Base-by-base conservation (phyloP, 345 rosid species). In the Hibiscus trionum region DNA sequence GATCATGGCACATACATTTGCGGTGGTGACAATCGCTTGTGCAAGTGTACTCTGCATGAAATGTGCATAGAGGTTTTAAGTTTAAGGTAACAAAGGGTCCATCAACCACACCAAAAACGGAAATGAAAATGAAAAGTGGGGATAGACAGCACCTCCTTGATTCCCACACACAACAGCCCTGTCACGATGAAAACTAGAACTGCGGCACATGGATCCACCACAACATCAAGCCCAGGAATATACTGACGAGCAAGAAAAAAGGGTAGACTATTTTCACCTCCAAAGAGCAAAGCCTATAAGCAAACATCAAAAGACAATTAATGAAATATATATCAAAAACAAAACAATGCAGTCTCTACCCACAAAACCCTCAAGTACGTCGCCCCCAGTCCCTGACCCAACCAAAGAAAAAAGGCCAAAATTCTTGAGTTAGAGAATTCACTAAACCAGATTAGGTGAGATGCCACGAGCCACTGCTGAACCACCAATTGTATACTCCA, bases 401-500 rank as follows among this genome's bases (percentile, higher is more conserved):
- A 63, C 47, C 49, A 39, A 42, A 7, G 4, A 60, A 44, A 24
- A 71, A 57, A 26, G 0, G 42, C 47, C 56, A 71, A 44, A 26
- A 59, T 14, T 26, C 3, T 42, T 11, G 31, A 59, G 17, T 7
- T 39, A 24, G 37, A 35, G 61, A 71, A 56, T 67, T 56, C 70
- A 75, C 61, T 73, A 59, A 11, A 91, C 97, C 89, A 91, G 85
- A 85, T 88, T 91, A 15, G 97, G 97, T n/a, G 97, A 84, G 71
- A 91, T 86, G 84, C 97, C 97, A 35, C 97, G 94, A 56, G 97
- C 99, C 81, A 91, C 91, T 11, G 99, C 93, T 8, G 99, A 82
- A 26, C 99, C 97, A 69, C 99, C 97, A 77, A 95, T 90, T 10
- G 99, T 89, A 76, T 95, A 95, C 81, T 95, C 99, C 59, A 95